Evolutionary conservation across 768 basidiomycete genomes (phyloP).

Genomic region (Amanita muscaria): DNA sequence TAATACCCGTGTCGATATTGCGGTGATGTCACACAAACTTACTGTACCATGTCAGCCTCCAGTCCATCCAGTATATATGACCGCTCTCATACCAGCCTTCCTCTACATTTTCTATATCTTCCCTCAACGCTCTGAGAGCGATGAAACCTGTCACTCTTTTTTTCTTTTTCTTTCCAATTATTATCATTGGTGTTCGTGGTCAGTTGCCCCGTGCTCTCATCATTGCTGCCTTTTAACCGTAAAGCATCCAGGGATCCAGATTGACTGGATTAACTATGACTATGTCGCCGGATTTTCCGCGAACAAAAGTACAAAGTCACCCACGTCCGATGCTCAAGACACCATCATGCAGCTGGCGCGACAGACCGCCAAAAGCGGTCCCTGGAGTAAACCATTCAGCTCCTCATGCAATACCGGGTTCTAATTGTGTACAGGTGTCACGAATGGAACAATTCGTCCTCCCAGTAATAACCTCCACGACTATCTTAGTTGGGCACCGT

Average conservation of each 20-base stretch:
- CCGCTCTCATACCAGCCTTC: slow-evolving; percentile 4
- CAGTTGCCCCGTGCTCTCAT: neutral
- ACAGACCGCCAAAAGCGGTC: slow-evolving; percentile 30
- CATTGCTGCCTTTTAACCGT: neutral
- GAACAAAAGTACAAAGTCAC: slow-evolving; percentile 11
- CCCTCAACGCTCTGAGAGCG: slow-evolving; percentile 3
- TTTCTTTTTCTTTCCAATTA: slow-evolving; percentile 3
- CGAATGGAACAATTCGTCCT: slow-evolving; percentile 34
- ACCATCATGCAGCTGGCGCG: slow-evolving; percentile 29
- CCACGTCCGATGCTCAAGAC: slow-evolving; percentile 25
- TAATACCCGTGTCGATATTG: no score
- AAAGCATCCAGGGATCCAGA: slow-evolving; percentile 28
- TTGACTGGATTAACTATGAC: slow-evolving; percentile 40
- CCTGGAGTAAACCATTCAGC: slow-evolving; percentile 41
- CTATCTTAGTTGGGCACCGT: slow-evolving; percentile 66
- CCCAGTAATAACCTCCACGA: slow-evolving; percentile 50
- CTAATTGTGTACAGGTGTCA: slow-evolving; percentile 31
- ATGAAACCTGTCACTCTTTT: slow-evolving; percentile 5
- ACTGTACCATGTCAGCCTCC: no score
- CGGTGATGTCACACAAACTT: no score
- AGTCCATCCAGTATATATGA: neutral
- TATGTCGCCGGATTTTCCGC: slow-evolving; percentile 28
- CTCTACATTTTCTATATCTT: slow-evolving; percentile 8
- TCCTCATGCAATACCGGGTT: slow-evolving; percentile 12
- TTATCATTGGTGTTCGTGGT: neutral